phyloP scores from a whole-genome alignment of 2,329 filamentous ascomycete genomes.

The Scedosporium boydii region DNA sequence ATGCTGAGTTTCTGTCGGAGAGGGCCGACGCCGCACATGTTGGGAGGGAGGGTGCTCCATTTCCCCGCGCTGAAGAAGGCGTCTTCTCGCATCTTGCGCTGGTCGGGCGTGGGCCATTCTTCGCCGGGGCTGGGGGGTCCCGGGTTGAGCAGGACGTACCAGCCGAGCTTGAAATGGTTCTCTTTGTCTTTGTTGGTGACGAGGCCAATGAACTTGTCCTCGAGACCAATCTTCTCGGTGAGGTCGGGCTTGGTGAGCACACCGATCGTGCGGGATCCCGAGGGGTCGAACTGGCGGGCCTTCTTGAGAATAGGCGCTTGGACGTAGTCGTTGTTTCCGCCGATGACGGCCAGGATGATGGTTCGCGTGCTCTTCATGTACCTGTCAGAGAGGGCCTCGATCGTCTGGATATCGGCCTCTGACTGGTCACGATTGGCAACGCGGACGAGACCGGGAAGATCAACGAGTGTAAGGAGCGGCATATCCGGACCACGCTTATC shows the following conservation, averaged over 20 bases:
- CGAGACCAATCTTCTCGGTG: conserved; percentile 41
- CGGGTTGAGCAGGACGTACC: conserved; percentile 42
- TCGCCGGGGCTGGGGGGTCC: conserved; percentile 32
- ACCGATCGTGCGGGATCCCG: conserved; percentile 38
- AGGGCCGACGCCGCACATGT: conserved; percentile 36
- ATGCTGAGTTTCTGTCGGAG: conserved; percentile 38
- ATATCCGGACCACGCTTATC: conserved; percentile 50
- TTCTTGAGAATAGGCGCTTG: conserved; percentile 42
- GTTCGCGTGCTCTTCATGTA: conserved; percentile 48
- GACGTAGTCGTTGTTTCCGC: conserved; percentile 45
- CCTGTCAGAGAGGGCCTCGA: conserved; percentile 39
- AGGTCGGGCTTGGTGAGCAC: conserved; percentile 44
- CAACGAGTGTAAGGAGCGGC: conserved; percentile 51
- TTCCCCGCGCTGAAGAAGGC: conserved; percentile 40
- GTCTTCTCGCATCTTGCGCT: conserved; percentile 31
- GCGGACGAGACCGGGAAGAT: conserved; percentile 49
- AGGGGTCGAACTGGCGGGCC: conserved; percentile 39
- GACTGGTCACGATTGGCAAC: conserved; percentile 45
- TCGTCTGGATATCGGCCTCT: conserved; percentile 40
- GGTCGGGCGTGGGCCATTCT: conserved; percentile 30
- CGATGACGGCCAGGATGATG: conserved; percentile 46
- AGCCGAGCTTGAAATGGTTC: conserved; percentile 41
- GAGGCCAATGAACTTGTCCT: conserved; percentile 45
- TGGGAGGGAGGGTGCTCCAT: conserved; percentile 35
- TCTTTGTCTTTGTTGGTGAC: conserved; percentile 39